These are phyloP conservation scores for Ettlia oleoabundans DNA, from an alignment of 139 green algal genomes.

Conservation along the genomic window DNA sequence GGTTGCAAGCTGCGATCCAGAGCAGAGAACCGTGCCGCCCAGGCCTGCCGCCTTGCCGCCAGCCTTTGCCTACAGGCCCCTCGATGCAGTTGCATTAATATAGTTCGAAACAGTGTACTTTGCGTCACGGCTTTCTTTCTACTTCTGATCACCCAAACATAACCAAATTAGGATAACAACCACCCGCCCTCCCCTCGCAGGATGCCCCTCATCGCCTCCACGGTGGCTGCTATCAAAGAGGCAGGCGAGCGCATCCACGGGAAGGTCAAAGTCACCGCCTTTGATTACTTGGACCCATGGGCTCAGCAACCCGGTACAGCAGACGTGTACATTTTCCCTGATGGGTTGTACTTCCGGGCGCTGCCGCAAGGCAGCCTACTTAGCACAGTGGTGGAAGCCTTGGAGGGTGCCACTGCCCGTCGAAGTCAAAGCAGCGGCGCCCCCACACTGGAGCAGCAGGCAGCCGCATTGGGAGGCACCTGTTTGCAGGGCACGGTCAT, in stretches of 20 bases:
- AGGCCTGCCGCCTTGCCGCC: background rate
- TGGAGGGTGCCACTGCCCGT: background rate
- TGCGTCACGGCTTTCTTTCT: too few species aligned
- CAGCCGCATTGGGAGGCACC: background rate
- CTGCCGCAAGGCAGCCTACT: background rate
- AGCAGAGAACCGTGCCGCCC: background rate
- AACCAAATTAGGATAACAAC: background rate
- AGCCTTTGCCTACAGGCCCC: too few species aligned
- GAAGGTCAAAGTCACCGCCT: slow-evolving; percentile 45
- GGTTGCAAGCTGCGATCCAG: background rate
- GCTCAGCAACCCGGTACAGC: background rate
- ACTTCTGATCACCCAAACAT: too few species aligned
- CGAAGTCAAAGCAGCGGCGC: background rate
- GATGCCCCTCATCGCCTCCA: too few species aligned
- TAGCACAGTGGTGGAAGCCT: background rate
- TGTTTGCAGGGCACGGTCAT: slow-evolving; percentile 1
- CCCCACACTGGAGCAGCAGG: background rate
- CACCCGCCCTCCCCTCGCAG: slow-evolving; percentile 18
- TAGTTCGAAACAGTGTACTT: too few species aligned
- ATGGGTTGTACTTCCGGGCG: background rate
- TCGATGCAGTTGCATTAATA: too few species aligned
- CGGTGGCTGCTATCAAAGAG: slow-evolving; percentile 12
- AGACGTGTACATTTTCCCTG: slow-evolving; percentile 40
- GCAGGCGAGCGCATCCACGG: slow-evolving; percentile 1
- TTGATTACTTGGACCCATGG: slow-evolving; percentile 2